Evolutionary conservation across 1,284 basidiomycete species (phyloP).

Genomic region (Fistulina hepatica): DNA sequence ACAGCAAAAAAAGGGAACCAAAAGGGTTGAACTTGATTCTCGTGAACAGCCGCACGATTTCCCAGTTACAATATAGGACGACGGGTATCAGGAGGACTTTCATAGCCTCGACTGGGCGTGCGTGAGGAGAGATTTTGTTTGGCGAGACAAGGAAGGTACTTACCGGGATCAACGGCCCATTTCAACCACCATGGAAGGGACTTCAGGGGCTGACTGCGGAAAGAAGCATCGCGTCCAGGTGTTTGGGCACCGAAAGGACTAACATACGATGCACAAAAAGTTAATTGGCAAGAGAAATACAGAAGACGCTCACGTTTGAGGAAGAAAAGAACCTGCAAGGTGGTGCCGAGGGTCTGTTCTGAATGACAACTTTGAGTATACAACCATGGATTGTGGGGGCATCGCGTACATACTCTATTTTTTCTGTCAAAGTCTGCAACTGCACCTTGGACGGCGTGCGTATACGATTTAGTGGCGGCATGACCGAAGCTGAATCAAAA

Average conservation of each 20-base stretch:
- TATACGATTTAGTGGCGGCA: too few species aligned
- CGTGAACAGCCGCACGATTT: slow-evolving; percentile 33
- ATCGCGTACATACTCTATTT: slow-evolving; percentile 25
- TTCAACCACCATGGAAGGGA: slow-evolving; percentile 28
- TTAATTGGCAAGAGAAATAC: too few species aligned
- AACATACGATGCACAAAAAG: too few species aligned
- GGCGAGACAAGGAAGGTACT: slow-evolving; percentile 16
- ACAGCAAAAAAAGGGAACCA: slow-evolving; percentile 64
- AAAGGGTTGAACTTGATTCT: slow-evolving; percentile 81
- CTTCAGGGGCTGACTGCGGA: too few species aligned
- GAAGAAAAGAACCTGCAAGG: slow-evolving; percentile 46
- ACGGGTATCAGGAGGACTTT: slow-evolving; percentile 66
- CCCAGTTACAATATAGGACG: slow-evolving; percentile 67
- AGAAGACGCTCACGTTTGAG: slow-evolving; percentile 58
- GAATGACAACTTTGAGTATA: slow-evolving; percentile 1
- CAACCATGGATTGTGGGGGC: background rate
- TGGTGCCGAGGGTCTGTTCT: slow-evolving; percentile 48
- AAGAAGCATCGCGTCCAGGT: too few species aligned
- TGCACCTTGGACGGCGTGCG: too few species aligned
- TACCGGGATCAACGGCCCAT: slow-evolving; percentile 74
- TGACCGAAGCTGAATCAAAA: too few species aligned
- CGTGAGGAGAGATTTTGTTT: background rate
- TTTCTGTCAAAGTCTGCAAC: slow-evolving; percentile 14
- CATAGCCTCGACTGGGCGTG: slow-evolving; percentile 48
- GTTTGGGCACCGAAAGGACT: too few species aligned